Evolutionary conservation across 2,329 filamentous ascomycete genomes (phyloP), one percentile per base, ranked within the genome.

Genomic region (Lasiodiplodia hormozganensis): DNA sequence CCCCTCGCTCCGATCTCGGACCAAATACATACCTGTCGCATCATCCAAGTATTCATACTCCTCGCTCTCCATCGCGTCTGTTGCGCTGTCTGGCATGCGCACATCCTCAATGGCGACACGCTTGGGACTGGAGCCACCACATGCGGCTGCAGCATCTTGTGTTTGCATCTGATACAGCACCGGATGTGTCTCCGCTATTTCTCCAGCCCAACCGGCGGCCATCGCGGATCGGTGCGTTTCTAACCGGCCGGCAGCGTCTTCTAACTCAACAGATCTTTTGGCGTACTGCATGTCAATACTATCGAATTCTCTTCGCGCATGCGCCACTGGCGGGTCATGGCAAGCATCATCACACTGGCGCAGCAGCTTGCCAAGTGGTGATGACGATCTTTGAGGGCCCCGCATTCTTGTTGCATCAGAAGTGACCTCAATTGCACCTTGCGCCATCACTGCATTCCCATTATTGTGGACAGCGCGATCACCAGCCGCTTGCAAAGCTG

Each of bases 321-420:
- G 31, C 47, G 43, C 60, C 28, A 34, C 21, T n/a, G 11, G n/a
- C 60, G 47, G 31, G 18, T 62, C 66, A 38, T 68, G 28, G 23
- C 67, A 68, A 34, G 67, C 67, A 51, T 65, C 36, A 34, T 76
- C 72, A 67, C 75, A 77, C 40, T 75, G 68, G 67, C 73, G 73
- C 65, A 78, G 67, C 16, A 76, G 69, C 57, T 62, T 72, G 25
- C 69, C 72, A 12, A 76, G 69, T 38, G 74, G 74, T 23, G 74
- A 76, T 6, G 75, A 76, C 5, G 60, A 64, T 65, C 58, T 62
- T 23, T 25, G 65, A n/a, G 28, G 60, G 47, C 28, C 47, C 52
- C 31, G 47, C 28, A 11, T 31, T 25, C 36, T 52, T 36, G 47
- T 52, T 31, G 60, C 47, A 49, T 64, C 60, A 64, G 60, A 52